phyloP scores from a whole-genome alignment of 75 land plant genomes.

The Picea glauca region DNA sequence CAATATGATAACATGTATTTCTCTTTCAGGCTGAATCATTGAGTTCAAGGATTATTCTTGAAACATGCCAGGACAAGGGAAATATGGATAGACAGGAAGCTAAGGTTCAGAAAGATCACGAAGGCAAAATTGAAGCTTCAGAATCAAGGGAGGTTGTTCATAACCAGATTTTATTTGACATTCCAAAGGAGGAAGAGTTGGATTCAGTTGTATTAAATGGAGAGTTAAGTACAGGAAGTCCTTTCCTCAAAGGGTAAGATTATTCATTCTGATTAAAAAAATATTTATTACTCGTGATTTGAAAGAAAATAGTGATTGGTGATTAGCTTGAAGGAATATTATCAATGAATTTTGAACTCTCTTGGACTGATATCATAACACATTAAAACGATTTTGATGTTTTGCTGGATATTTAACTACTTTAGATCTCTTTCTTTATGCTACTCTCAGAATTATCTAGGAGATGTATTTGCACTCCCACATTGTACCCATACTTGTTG shows the following conservation, averaged over 20 bases:
- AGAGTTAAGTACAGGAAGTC: neutral
- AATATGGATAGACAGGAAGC: neutral
- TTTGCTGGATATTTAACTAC: neutral
- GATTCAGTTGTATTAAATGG: neutral
- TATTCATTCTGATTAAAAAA: neutral
- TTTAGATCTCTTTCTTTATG: too few species aligned
- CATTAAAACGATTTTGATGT: neutral
- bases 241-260: conserved; percentile 9
- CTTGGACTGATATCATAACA: neutral
- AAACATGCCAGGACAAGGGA: neutral
- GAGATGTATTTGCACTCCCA: too few species aligned
- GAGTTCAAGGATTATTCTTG: conserved; percentile 3
- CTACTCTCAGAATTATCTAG: too few species aligned
- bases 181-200: neutral
- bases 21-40: conserved; percentile 5
- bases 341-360: neutral
- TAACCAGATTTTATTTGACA: neutral
- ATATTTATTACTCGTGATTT: neutral
- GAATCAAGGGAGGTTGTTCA: neutral
- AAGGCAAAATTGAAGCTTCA: neutral
- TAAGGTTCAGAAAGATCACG: conserved; percentile 1
- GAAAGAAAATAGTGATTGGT: neutral
- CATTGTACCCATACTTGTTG: too few species aligned
- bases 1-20: neutral
- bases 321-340: neutral